These are phyloP conservation scores for Lentinula guzmanii DNA, from an alignment of 768 basidiomycete species.

Conservation along the genomic window DNA sequence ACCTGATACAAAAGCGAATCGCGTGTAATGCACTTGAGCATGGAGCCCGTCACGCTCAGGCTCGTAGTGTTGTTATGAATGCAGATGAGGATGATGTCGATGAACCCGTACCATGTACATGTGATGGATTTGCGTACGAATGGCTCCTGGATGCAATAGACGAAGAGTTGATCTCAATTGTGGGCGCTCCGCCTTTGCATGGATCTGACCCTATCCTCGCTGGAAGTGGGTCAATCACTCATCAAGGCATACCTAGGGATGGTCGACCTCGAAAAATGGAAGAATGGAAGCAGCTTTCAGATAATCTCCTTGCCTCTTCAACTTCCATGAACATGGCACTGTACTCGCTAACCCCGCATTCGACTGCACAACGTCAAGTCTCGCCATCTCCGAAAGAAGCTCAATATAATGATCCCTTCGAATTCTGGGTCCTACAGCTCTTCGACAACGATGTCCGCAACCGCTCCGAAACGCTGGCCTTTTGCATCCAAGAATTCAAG, in stretches of 20 bases:
- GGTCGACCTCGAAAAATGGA: not conserved
- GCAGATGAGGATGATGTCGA: slow-evolving; percentile 13
- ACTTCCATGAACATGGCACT: not conserved
- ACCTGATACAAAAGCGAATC: not conserved
- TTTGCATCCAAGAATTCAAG: slow-evolving; percentile 35
- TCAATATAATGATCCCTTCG: slow-evolving; percentile 31
- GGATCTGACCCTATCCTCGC: not conserved
- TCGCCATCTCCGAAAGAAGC: not conserved
- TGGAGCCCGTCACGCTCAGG: slow-evolving; percentile 9
- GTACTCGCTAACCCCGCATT: not conserved
- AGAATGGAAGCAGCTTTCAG: not conserved
- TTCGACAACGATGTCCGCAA: slow-evolving; percentile 17
- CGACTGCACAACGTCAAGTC: not conserved
- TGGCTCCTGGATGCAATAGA: slow-evolving; percentile 44
- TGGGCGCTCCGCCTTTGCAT: slow-evolving; percentile 38
- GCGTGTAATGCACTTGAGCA: not conserved
- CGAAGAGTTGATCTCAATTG: slow-evolving; percentile 49
- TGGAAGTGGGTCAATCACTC: not conserved
- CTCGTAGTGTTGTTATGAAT: slow-evolving; percentile 29
- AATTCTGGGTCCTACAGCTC: slow-evolving; percentile 19
- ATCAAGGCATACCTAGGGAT: not conserved
- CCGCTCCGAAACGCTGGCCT: slow-evolving; percentile 36
- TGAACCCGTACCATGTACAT: not conserved
- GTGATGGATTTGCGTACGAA: slow-evolving; percentile 26
- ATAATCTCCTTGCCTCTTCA: not conserved